Base-by-base conservation (phyloP, 2,329 filamentous ascomycete genomes). In the Neofusicoccum kwambonambiense region DNA sequence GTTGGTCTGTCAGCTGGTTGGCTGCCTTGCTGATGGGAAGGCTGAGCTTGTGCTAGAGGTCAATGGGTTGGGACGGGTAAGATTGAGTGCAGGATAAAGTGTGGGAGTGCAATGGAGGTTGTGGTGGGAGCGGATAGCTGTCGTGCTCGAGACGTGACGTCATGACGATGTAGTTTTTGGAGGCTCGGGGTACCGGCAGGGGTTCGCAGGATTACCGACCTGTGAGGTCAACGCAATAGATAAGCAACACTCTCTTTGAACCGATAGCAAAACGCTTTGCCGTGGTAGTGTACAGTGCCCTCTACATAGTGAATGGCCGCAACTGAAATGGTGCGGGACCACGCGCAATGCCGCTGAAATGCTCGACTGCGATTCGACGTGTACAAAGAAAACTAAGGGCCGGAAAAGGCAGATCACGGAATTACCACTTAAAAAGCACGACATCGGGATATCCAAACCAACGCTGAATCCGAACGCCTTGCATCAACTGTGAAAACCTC, bases 401-500 rank as follows among this genome's bases (percentile, higher is more conserved):
- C 4, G 6, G 15, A 34, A 57, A 57, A 34, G 11, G 27, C 34
- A 52, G 15, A 22, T 41, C 52, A 27, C 41, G 41, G 11, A 58
- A 44, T 17, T 17, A 58, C 27, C 41, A 41, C 34, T n/a, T 50
- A 37, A 37, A 62, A 51, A 42, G 27, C 41, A 64, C 17, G 50
- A 64, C 50, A 37, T 54, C 41, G 50, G 61, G 61, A 64, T 64
- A 64, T 64, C 51, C 49, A 64, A 64, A 64, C 17, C 51, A 64
- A 64, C 34, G 56, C 56, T 47, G 22, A 60, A 54, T 54, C 61
- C 51, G 31, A 56, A 64, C 61, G 61, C 61, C 61, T 27, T 17
- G 39, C 61, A 54, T 64, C 61, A 47, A 64, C 37, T 39, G 15
- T 13, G 6, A 39, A 61, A 49, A 37, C 27, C 42, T 60, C n/a